A percentile compares a stretch with the other conserved stretches of the same genome.
phyloP scores from a whole-genome alignment of 768 basidiomycete species.

The Leucosporidium yakuticum region DNA sequence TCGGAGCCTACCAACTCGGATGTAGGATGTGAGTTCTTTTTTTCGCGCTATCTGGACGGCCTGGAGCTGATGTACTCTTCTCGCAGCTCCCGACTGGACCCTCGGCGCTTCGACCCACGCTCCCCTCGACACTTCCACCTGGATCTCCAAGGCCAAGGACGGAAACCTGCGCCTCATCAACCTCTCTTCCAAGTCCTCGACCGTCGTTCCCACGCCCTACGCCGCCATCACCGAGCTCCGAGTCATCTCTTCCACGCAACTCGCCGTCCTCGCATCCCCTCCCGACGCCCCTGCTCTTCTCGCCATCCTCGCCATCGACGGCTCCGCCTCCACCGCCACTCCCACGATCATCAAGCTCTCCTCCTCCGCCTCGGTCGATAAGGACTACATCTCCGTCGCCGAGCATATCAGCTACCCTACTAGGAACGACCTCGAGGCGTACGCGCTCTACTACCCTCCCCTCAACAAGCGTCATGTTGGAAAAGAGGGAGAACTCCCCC shows the following conservation, averaged over 20 bases:
- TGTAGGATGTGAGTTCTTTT: not conserved
- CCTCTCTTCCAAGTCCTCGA: constrained; percentile 2
- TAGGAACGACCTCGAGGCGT: constrained; percentile 2
- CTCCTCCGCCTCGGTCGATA: constrained; percentile 22
- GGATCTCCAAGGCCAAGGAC: constrained; percentile 14
- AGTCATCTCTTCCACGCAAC: constrained; percentile 7
- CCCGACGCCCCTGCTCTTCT: constrained; percentile 9
- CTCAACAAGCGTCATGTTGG: constrained; percentile 58
- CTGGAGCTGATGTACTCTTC: not conserved
- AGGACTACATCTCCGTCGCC: constrained; percentile 20
- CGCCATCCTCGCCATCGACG: constrained; percentile 13
- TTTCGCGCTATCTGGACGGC: not conserved
- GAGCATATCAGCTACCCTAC: constrained; percentile 18
- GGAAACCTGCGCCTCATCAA: constrained; percentile 18
- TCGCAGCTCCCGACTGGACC: constrained; percentile 23
- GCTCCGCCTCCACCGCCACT: not conserved
- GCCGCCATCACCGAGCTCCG: constrained; percentile 7
- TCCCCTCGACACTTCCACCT: constrained; percentile 1
- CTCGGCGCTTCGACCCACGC: constrained; percentile 24
- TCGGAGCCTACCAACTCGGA: constrained; percentile 17
- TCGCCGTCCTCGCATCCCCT: constrained; percentile 14
- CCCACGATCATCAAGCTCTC: constrained; percentile 7
- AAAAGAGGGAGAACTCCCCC: constrained; percentile 56
- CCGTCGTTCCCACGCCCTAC: constrained; percentile 12
- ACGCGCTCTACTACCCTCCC: constrained; percentile 64